phyloP scores from a whole-genome alignment of 75 land plant species.

The Isoetes taiwanensis region DNA sequence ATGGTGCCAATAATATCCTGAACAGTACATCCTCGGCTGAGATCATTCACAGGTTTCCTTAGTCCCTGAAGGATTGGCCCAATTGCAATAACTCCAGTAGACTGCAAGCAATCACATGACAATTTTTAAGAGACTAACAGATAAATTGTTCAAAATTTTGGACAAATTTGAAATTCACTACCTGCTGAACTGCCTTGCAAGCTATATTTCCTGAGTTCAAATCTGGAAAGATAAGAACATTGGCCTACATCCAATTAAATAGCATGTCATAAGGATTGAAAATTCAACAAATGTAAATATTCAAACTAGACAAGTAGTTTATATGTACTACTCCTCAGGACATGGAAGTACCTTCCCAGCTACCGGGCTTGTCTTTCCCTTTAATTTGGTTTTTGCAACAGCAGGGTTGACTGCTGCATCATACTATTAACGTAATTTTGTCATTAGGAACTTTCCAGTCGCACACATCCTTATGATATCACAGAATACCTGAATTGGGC shows the following conservation, averaged over 20 bases:
- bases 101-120: conserved; percentile 15
- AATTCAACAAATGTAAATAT: no score
- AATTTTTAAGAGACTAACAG: no score
- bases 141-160: not conserved
- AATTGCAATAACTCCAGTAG: conserved; percentile 29
- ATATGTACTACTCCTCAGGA: no score
- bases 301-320: no score
- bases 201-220: conserved; percentile 32
- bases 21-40: conserved; percentile 38
- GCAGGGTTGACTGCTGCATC: conserved; percentile 34
- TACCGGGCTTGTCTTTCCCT: conserved; percentile 23
- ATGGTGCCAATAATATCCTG: conserved; percentile 29
- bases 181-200: conserved; percentile 42
- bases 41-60: conserved; percentile 29
- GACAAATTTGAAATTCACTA: no score
- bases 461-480: no score
- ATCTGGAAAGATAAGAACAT: conserved; percentile 35
- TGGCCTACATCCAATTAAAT: conserved; percentile 17
- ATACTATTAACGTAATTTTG: conserved; percentile 19
- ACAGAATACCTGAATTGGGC: conserved; percentile 26
- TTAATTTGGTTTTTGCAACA: conserved; percentile 30
- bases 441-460: no score
- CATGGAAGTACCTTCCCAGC: conserved; percentile 44
- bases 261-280: not conserved
- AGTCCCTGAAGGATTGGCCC: conserved; percentile 34